Evolutionary conservation across 179 eudicot genomes (phyloP), one percentile per base, ranked within the genome.

Genomic region (Nepenthes alata): DNA sequence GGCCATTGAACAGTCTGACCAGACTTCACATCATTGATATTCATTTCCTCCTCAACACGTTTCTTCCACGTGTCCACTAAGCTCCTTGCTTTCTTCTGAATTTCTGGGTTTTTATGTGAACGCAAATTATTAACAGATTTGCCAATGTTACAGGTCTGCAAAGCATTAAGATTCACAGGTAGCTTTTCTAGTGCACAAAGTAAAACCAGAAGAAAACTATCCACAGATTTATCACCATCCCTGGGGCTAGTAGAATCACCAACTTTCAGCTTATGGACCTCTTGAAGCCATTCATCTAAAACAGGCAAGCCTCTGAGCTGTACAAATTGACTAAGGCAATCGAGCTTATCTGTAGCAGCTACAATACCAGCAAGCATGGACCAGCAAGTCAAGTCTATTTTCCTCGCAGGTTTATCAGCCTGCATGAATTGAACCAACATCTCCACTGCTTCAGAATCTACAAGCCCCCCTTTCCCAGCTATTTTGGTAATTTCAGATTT

Each of bases 31-130:
- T 74, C 76, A 58, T 61, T 54, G 49, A 60, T 55, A 13, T 53
- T 70, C 75, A 77, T 74, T 54, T 77, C 81, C 48, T 75, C 81
- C 70, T 73, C 77, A 64, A 77, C 80, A 36, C 80, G 80, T 63
- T 73, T 77, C 69, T 77, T 77, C 80, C 80, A 77, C 6, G 66
- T 73, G 54, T 77, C 80, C 37, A 77, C 77, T 59, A 77, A 69
- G 51, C 67, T 62, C 75, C 74, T 77, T 49, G 80, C 77, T 67
- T 70, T 77, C 75, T 73, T 77, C 75, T 77, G 80, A 59, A 77
- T 77, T 60, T 77, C 80, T 15, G 64, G 36, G 65, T 73, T 77
- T 52, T 67, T 77, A 35, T 73, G 77, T 38, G 69, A 39, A 11
- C 80, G 74, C 35, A 77, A 63, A 63, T 73, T 74, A 63, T 77